Evolutionary conservation across 352 stramenopile species (phyloP), one percentile per base, ranked within the genome.

Genomic region (Phytophthora citricola): DNA sequence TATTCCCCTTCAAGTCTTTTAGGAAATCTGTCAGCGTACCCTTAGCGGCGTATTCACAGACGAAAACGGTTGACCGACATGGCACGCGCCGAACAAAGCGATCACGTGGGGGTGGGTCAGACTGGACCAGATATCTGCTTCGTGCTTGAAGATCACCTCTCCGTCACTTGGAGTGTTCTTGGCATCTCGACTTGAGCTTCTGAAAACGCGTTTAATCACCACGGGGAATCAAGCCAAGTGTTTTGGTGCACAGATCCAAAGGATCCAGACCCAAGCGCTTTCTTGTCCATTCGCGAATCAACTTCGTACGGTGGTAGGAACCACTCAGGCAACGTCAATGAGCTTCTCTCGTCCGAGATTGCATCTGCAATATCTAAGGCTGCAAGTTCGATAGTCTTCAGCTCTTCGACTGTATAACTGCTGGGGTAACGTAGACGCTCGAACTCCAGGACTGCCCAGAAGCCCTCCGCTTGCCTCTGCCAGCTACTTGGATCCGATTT

Each of bases 251-350:
- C 63, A 24, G 63, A 63, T 10, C 57, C 68, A 20, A 67, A 76
- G 4, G 45, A 45, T 12, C 69, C 69, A 40, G 47, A 34, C 0
- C 58, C 59, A 31, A 76, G 58, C 10, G 32, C 20, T 14, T 5
- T 1, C 8, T 55, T 32, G 3, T 58, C 20, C 2, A 31, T 32
- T 15, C 36, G 3, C 14, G 58, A 47, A 14, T 70, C 46, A 8
- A 74, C 60, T 66, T 74, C 66, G 24, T 74, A 61, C 5, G 54
- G 54, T 34, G 67, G 67, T 32, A 75, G 32, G 46, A 75, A 75
- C 67, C 55, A 75, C n/a, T 65, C 63, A 2, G 63, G 46, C 8
- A 71, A 20, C 9, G 4, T 26, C 17, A 53, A 34, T 2, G 47
- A 3, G 17, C 15, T 56, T 51, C 32, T 24, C 14, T 12, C 11